phyloP scores from a whole-genome alignment of 1,139 yeast species.

The Saccharomyces hybrid region DNA sequence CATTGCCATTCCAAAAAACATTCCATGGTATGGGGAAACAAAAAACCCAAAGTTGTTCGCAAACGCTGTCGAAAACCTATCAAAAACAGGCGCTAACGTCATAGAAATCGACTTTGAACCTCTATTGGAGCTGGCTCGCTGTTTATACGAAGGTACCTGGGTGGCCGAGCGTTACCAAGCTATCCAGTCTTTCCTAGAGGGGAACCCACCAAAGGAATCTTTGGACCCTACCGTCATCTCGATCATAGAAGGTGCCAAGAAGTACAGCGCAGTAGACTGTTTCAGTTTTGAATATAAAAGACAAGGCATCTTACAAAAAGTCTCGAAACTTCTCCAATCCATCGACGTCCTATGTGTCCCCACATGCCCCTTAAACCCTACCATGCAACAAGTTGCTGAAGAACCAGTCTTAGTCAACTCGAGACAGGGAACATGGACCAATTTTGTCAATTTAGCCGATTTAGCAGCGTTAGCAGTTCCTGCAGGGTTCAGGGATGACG shows the following conservation, averaged over 20 bases:
- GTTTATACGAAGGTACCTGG: slow-evolving; percentile 98
- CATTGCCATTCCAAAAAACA: slow-evolving; percentile 65
- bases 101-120: slow-evolving; percentile 63
- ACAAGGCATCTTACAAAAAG: slow-evolving; percentile 61
- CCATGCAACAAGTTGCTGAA: slow-evolving; percentile 56
- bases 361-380: slow-evolving; percentile 87
- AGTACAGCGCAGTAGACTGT: slow-evolving; percentile 71
- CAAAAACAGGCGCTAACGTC: slow-evolving; percentile 49
- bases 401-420: slow-evolving; percentile 86
- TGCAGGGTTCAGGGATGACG: slow-evolving; percentile 75
- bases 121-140: slow-evolving; percentile 72
- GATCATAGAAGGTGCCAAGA: slow-evolving; percentile 71
- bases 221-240: slow-evolving; percentile 78
- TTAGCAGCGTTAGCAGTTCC: slow-evolving; percentile 88
- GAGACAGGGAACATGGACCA: slow-evolving; percentile 91
- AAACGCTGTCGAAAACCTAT: slow-evolving; percentile 52
- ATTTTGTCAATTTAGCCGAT: slow-evolving; percentile 91
- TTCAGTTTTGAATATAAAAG: slow-evolving; percentile 81
- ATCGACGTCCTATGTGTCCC: slow-evolving; percentile 81
- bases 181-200: slow-evolving; percentile 59
- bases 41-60: slow-evolving; percentile 66
- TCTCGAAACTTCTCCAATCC: slow-evolving; percentile 46
- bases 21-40: slow-evolving; percentile 73
- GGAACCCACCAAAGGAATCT: slow-evolving; percentile 61
- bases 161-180: slow-evolving; percentile 92